A percentile compares a stretch with the other conserved stretches of the same genome.
Evolutionary conservation across 1,139 yeast genomes (phyloP).

Genomic region (Lodderomyces pseudojiufengensis): DNA sequence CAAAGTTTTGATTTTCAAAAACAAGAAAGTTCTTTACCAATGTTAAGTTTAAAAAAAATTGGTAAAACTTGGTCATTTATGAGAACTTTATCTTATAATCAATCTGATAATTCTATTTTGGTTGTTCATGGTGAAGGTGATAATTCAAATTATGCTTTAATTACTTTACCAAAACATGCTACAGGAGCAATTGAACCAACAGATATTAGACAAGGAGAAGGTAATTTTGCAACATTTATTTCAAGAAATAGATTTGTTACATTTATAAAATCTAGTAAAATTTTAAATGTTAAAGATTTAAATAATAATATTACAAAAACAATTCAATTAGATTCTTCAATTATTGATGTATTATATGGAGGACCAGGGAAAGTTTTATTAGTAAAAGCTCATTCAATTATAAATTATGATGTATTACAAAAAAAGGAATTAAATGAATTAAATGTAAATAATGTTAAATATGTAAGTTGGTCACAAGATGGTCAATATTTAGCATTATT

Average conservation of each 20-base stretch:
- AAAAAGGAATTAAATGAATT: conserved; percentile 71
- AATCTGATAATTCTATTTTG: conserved; percentile 82
- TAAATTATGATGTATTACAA: conserved; percentile 90
- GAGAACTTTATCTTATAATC: conserved; percentile 84
- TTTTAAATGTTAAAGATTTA: conserved; percentile 79
- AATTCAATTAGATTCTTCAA: conserved; percentile 68
- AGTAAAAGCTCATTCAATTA: conserved; percentile 67
- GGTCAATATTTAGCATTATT: conserved; percentile 85
- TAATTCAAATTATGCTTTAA: conserved; percentile 64
- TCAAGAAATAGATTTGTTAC: conserved; percentile 93
- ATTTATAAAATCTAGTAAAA: conserved; percentile 59
- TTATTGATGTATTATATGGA: conserved; percentile 70
- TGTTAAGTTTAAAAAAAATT: conserved; percentile 77
- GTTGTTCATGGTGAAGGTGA: conserved; percentile 75
- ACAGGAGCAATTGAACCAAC: conserved; percentile 92
- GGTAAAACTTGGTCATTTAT: conserved; percentile 87
- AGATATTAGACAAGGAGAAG: conserved; percentile 74
- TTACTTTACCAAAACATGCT: conserved; percentile 78
- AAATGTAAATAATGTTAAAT: conserved; percentile 76
- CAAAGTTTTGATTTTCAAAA: conserved; percentile 69
- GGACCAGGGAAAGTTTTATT: conserved; percentile 84
- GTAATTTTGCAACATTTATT: conserved; percentile 82
- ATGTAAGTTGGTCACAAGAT: conserved; percentile 84
- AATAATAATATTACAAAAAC: conserved; percentile 78
- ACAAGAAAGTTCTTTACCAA: conserved; percentile 66